phyloP scores from a whole-genome alignment of 495 filamentous ascomycete genomes.

The Cercophora samala region DNA sequence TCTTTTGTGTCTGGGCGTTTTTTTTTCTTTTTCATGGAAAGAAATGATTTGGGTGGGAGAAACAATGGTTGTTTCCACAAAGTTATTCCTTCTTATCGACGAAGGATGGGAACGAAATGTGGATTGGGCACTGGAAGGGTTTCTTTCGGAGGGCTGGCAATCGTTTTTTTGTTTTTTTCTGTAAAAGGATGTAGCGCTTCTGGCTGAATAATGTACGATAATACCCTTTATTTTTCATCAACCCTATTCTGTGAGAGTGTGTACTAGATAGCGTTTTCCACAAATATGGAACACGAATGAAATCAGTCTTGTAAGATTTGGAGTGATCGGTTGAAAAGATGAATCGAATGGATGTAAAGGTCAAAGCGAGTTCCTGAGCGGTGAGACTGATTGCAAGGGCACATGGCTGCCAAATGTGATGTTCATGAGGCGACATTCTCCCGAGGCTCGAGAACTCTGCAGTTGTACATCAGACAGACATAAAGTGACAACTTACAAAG shows the following conservation, averaged over 20 bases:
- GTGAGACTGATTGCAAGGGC: too few relatives aligned
- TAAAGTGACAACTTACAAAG: background rate
- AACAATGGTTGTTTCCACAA: too few relatives aligned
- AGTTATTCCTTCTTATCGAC: too few relatives aligned
- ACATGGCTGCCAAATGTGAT: too few relatives aligned
- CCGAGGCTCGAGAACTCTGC: too few relatives aligned
- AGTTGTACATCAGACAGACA: background rate
- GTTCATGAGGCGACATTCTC: too few relatives aligned
- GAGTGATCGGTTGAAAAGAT: too few relatives aligned
- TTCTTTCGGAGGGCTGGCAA: background rate
- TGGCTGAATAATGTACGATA: constrained; percentile 13
- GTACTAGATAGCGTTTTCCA: background rate
- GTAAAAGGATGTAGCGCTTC: background rate
- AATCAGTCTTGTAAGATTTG: background rate
- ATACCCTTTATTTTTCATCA: constrained; percentile 17
- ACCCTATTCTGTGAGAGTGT: background rate
- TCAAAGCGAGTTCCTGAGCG: too few relatives aligned
- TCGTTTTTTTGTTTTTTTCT: background rate
- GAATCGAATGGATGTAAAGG: too few relatives aligned
- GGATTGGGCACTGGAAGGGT: background rate
- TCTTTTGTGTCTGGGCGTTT: too few relatives aligned
- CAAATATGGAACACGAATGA: background rate
- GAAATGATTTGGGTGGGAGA: too few relatives aligned
- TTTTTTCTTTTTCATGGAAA: too few relatives aligned
- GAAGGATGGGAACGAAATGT: background rate